A percentile compares a stretch with the other conserved stretches of the same genome.
phyloP scores from a whole-genome alignment of 129 eudicot species.

The Artemisia tridentata region DNA sequence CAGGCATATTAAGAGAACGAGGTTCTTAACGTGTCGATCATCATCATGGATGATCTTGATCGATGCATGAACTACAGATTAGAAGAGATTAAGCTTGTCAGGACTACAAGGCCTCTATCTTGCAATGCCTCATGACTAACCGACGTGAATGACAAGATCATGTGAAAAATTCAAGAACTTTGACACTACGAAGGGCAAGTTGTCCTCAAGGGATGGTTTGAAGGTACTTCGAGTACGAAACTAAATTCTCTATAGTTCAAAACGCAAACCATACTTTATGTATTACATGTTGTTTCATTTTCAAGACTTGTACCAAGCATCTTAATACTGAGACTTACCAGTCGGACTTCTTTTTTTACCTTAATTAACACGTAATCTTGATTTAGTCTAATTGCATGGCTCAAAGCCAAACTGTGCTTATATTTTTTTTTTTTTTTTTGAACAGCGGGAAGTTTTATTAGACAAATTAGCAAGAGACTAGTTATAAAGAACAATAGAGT shows the following conservation, averaged over 20 bases:
- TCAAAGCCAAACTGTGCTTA: too few species aligned
- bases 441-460: too few species aligned
- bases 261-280: too few species aligned
- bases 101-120: neutral
- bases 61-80: neutral
- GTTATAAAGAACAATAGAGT: too few species aligned
- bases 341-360: neutral
- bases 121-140: neutral
- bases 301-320: neutral
- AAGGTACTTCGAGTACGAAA: neutral
- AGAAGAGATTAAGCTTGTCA: neutral
- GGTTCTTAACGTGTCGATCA: neutral
- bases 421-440: too few species aligned
- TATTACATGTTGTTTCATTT: slow-evolving; percentile 1
- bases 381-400: too few species aligned
- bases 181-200: neutral
- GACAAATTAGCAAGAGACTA: too few species aligned
- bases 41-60: neutral
- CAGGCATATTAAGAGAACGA: neutral
- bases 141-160: neutral
- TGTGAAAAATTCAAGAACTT: neutral
- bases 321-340: too few species aligned
- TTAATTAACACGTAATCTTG: too few species aligned
- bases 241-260: neutral
- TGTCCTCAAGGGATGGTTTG: slow-evolving; percentile 2